Evolutionary conservation across 306 rosid species (phyloP).

Genomic region (Cucurbita ficifolia): DNA sequence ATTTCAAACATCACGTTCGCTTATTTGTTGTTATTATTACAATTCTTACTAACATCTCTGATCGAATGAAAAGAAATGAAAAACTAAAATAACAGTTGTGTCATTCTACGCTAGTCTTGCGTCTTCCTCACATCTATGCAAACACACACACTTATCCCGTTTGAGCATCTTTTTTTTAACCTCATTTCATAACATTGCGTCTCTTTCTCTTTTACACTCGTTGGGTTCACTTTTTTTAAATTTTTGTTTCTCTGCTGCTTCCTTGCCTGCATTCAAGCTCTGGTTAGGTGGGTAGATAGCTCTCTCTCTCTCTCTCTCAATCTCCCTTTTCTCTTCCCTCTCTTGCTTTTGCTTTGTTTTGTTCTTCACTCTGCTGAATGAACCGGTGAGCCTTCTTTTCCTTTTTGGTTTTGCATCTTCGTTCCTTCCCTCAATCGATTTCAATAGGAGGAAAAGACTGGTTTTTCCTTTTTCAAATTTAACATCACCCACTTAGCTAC

Average conservation of each 20-base stretch:
- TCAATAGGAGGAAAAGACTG: constrained; percentile 1
- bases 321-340: neutral
- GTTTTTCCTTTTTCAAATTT: neutral
- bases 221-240: constrained; percentile 15
- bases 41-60: neutral
- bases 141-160: neutral
- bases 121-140: constrained; percentile 4
- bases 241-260: constrained; percentile 9
- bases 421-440: constrained; percentile 25
- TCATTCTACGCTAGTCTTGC: neutral
- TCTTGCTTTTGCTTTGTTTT: constrained; percentile 16
- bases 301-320: neutral
- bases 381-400: constrained; percentile 18
- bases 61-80: too few species aligned
- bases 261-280: constrained; percentile 22
- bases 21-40: neutral
- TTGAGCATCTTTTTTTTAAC: constrained; percentile 10
- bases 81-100: neutral
- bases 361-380: constrained; percentile 45
- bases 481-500: neutral
- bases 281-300: constrained; percentile 29
- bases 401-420: constrained; percentile 21
- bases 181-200: neutral
- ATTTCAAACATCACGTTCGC: neutral
- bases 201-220: constrained; percentile 4